phyloP scores from a whole-genome alignment of 2,329 filamentous ascomycete genomes.

The Colletotrichum sp. region DNA sequence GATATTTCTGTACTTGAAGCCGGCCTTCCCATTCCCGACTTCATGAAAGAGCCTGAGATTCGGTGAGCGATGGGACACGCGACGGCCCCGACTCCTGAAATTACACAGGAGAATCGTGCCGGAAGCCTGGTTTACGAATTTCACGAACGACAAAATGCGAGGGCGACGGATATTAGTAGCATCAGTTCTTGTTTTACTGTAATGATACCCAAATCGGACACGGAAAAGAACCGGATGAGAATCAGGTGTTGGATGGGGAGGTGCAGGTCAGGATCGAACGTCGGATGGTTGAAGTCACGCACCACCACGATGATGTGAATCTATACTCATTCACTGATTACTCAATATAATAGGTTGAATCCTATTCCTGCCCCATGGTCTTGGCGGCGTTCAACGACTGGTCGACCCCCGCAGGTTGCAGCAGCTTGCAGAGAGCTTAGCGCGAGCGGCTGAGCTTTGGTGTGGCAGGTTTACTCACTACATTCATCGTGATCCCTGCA shows the following conservation, averaged over 20 bases:
- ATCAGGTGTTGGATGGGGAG: neutral
- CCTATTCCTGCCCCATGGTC: neutral
- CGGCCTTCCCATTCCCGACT: constrained; percentile 42
- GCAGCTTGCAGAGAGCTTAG: neutral
- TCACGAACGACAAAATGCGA: neutral
- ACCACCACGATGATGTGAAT: neutral
- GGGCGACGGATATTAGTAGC: neutral
- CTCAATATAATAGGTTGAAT: neutral
- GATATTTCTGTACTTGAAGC: constrained; percentile 30
- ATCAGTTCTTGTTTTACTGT: constrained; percentile 7
- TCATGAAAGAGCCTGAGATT: constrained; percentile 48
- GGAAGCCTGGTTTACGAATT: neutral
- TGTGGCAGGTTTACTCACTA: neutral
- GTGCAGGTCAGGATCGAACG: neutral
- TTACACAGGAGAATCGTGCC: too few species aligned
- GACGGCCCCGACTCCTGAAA: neutral
- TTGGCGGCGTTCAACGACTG: neutral
- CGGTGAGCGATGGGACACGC: constrained; percentile 27
- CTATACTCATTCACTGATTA: neutral
- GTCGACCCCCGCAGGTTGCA: neutral
- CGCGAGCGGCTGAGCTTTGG: constrained; percentile 3
- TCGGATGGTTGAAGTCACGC: neutral
- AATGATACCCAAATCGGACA: constrained; percentile 16
- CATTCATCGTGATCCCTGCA: neutral
- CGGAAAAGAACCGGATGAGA: neutral